Evolutionary conservation across 169 alveolate genomes (phyloP), one percentile per base, ranked within the genome.

Genomic region (Cryptosporidium meleagridis): DNA sequence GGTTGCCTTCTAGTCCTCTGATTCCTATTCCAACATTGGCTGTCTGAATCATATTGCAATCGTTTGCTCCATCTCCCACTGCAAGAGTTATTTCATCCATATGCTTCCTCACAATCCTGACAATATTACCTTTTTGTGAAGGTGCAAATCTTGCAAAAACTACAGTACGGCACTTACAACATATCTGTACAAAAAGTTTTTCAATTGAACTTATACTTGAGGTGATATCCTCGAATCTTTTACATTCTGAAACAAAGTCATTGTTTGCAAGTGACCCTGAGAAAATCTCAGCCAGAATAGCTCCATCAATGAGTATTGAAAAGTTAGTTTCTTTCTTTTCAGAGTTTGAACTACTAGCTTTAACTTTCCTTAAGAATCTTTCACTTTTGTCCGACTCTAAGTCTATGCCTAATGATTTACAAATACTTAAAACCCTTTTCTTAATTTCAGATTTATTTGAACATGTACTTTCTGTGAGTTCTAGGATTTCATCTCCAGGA

Each of bases 31-130:
- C 99, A 29, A 98, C 98, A 85, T 98, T 97, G 44, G 99, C 99
- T 69, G 96, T 98, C 87, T 96, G 94, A 45, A 99, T 97, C 99
- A 99, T 99, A 31, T 98, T 97, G 52, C 97, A 99, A 93, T 99
- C 99, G 95, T 98, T 98, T 31, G 99, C 99, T 14, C 99, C 99
- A 92, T 98, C 99, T 23, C 99, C 99, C 26, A 97, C 93, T 44
- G 99, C 98, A 23, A 95, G 75, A 67, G 96, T 94, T 3, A 95
- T 59, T 12, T 61, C 87, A 16, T 75, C 41, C 87, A 75, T 75
- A 75, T 75, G 73, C 21, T 75, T 75, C 41, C 87, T 75, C 21
- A 96, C 96, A 44, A 94, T 84, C 61, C 86, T 75, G 29, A 97
- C 97, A 12, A 97, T 95, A 44, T 93, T 95, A 41, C 95, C 95